Evolutionary conservation across 768 basidiomycete species (phyloP).

Genomic region (Thelephora ganbajun): DNA sequence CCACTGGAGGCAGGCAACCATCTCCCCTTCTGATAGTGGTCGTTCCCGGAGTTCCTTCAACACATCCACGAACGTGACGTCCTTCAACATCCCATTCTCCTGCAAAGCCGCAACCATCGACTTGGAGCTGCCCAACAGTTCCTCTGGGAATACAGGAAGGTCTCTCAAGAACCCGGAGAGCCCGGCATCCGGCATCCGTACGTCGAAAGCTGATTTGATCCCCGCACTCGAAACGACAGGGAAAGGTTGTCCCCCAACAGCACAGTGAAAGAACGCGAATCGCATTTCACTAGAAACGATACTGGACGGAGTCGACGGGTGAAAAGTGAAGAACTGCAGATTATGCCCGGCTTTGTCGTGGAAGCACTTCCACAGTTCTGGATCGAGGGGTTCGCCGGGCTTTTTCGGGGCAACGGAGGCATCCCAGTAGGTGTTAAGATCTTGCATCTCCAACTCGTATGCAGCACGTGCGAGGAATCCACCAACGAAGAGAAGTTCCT

Average conservation of each 20-base stretch:
- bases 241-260: conserved; percentile 24
- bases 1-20: conserved; percentile 77
- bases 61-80: conserved; percentile 74
- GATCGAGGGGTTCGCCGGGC: conserved; percentile 43
- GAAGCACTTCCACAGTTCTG: conserved; percentile 36
- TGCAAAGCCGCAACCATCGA: conserved; percentile 49
- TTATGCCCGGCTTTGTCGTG: conserved; percentile 57
- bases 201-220: conserved; percentile 45
- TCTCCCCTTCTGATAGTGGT: conserved; percentile 59
- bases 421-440: conserved; percentile 39
- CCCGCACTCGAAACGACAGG: conserved; percentile 68
- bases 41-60: conserved; percentile 58
- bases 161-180: conserved; percentile 66
- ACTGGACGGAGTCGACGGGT: conserved; percentile 72
- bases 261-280: conserved; percentile 63
- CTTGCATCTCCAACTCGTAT: conserved; percentile 72
- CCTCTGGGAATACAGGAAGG: conserved; percentile 58
- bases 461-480: conserved; percentile 72
- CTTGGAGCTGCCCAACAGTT: conserved; percentile 38
- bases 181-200: conserved; percentile 60
- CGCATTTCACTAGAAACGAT: conserved; percentile 64
- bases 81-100: conserved; percentile 47
- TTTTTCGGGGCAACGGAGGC: conserved; percentile 50
- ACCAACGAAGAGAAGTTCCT: conserved; percentile 73
- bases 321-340: conserved; percentile 83